Conservation (phyloP, 2,329 filamentous ascomycete species). For the Ophiosphaerella korrae region DNA sequence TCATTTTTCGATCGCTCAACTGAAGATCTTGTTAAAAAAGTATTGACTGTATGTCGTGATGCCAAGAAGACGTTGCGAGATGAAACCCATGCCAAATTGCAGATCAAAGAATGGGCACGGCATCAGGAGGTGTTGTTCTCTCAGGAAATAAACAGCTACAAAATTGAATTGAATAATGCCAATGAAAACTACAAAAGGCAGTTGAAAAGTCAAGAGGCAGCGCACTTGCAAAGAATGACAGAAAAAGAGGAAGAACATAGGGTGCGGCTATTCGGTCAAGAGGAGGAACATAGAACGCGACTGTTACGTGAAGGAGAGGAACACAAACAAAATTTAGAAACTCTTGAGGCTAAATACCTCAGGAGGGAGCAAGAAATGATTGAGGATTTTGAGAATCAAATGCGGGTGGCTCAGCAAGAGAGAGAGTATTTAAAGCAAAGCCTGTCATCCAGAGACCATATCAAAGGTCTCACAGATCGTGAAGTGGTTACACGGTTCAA, state of each 20-base stretch:
- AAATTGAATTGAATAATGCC: background rate
- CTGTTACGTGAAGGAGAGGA: background rate
- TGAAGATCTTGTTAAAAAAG: too few species aligned
- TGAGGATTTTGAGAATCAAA: background rate
- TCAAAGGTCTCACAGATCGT: background rate
- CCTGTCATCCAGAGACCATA: background rate
- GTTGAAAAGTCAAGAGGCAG: background rate
- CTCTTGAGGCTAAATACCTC: background rate
- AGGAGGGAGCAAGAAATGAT: background rate
- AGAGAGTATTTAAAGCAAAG: background rate
- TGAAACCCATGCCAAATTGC: too few species aligned
- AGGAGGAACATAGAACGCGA: too few species aligned
- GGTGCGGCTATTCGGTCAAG: background rate
- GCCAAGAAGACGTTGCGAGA: too few species aligned
- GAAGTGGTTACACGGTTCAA: background rate
- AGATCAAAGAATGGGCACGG: too few species aligned
- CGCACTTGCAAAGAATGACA: background rate
- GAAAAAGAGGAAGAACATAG: background rate
- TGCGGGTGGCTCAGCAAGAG: background rate
- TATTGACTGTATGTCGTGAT: too few species aligned
- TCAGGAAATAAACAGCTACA: background rate
- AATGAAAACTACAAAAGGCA: background rate
- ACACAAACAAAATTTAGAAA: background rate
- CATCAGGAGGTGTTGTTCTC: too few species aligned
- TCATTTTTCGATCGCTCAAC: too few species aligned